Evolutionary conservation across 768 basidiomycete genomes (phyloP).

Genomic region (Lepiota venenata): DNA sequence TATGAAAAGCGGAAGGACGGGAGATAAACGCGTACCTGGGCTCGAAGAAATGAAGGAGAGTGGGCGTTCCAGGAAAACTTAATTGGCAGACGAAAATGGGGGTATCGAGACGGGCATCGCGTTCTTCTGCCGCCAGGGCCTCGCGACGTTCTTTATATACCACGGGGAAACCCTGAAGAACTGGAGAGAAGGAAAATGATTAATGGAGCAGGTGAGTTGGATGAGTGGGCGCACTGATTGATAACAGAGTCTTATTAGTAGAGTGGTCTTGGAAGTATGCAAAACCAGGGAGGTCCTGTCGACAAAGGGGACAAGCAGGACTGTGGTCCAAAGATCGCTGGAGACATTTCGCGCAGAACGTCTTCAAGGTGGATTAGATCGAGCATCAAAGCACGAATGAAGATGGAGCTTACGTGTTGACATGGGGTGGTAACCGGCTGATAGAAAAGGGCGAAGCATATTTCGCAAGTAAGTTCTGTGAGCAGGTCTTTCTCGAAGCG

Average conservation of each 20-base stretch:
- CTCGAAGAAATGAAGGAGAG: conserved; percentile 89
- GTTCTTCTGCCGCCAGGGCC: conserved; percentile 72
- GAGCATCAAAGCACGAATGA: conserved; percentile 4
- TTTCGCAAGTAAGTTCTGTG: conserved; percentile 81
- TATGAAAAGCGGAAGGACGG: conserved; percentile 3
- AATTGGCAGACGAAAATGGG: conserved; percentile 91
- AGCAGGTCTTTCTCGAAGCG: conserved; percentile 61
- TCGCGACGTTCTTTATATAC: conserved; percentile 60
- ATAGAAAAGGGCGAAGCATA: conserved; percentile 82
- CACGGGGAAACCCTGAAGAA: conserved; percentile 66
- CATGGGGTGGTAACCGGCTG: conserved; percentile 92
- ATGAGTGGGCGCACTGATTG: conserved; percentile 50
- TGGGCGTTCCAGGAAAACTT: conserved; percentile 89
- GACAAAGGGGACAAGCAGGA: conserved; percentile 80
- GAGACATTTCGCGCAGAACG: conserved; percentile 88
- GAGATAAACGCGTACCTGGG: conserved; percentile 49
- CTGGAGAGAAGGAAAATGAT: conserved; percentile 28
- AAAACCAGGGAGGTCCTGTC: conserved; percentile 70
- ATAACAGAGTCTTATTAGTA: conserved; percentile 64
- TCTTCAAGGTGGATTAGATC: conserved; percentile 40
- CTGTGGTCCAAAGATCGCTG: conserved; percentile 89
- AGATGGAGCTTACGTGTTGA: conserved; percentile 70
- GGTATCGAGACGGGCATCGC: conserved; percentile 75
- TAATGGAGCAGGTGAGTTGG: conserved; percentile 1
- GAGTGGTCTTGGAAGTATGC: conserved; percentile 81